Evolutionary conservation across 805 yeast genomes (phyloP), one percentile per base, ranked within the genome.

Genomic region (Candida ovalis): DNA sequence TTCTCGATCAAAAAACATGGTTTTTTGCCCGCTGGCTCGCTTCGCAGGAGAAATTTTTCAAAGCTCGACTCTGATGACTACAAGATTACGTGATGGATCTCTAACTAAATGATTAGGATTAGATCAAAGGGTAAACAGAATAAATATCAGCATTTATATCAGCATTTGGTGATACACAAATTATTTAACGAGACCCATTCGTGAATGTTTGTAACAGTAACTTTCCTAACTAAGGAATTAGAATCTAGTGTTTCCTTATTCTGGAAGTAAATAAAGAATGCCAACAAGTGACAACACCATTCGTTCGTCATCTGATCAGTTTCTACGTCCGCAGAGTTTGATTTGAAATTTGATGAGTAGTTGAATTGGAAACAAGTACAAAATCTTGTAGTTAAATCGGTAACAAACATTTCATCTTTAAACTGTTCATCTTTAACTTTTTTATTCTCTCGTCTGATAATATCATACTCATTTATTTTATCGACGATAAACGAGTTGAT

Each of bases 321-420:
- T n/a, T n/a, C 23, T 25, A 21, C 9, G 10, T 13, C 8, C 24
- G 13, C n/a, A n/a, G n/a, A n/a, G n/a, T n/a, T n/a, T n/a, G 23
- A 13, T 21, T 21, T 21, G 1, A 3, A 9, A 37, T 21, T 24
- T 6, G 8, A 19, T 7, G 17, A 10, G 12, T 13, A 10, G 12
- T 13, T 21, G 15, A 21, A 21, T 21, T 37, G 25, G 8, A 23
- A 13, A 33, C 57, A 53, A 17, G 54, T 49, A 46, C 57, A 53
- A 39, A 50, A 53, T 46, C 49, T 36, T 22, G 40, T 42, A 3
- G 38, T 44, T 24, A 43, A 15, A 38, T 53, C 54, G 8, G 50
- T 53, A 21, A 50, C 18, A 10, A 23, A 25, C 3, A 39, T 15
- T 23, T 25, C 15, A n/a, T 17, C 32, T 39, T 24, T 13, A n/a